These are phyloP conservation scores for Scutellaria minor DNA, from an alignment of 257 asterid species.

Conservation along the genomic window DNA sequence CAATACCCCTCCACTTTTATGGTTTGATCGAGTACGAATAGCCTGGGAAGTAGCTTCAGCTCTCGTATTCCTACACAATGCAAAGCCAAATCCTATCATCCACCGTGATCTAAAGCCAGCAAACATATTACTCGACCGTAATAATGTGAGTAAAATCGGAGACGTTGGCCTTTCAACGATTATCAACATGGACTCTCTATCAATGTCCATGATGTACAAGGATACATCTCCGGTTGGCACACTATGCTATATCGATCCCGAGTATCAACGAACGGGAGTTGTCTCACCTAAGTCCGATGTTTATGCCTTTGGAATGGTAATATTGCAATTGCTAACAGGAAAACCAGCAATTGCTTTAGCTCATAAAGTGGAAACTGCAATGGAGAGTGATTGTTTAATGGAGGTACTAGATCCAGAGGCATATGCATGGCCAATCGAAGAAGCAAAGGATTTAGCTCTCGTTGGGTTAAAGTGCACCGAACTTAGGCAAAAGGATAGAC, in stretches of 20 bases:
- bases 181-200: conserved; percentile 49
- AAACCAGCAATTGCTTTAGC: conserved; percentile 73
- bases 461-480: conserved; percentile 80
- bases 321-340: conserved; percentile 77
- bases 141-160: conserved; percentile 80
- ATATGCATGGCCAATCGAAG: conserved; percentile 76
- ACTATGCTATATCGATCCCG: conserved; percentile 85
- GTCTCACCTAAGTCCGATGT: conserved; percentile 72
- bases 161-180: conserved; percentile 81
- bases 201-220: conserved; percentile 43
- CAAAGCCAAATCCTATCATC: conserved; percentile 70
- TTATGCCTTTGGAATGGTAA: conserved; percentile 78
- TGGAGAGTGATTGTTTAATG: conserved; percentile 43
- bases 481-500: conserved; percentile 68
- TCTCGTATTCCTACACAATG: conserved; percentile 74
- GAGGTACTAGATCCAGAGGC: conserved; percentile 63
- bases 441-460: conserved; percentile 55
- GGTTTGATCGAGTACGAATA: conserved; percentile 80
- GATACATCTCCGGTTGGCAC: conserved; percentile 72
- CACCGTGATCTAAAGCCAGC: conserved; percentile 96
- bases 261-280: conserved; percentile 82
- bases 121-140: conserved; percentile 82
- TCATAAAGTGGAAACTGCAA: conserved; percentile 63
- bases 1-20: conserved; percentile 62
- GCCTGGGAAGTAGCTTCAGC: conserved; percentile 95